Percentiles rank a stretch among this genome's conserved stretches.
phyloP scores from a whole-genome alignment of 192 early-diverging fungal species.

The Entomortierella chlamydospora region DNA sequence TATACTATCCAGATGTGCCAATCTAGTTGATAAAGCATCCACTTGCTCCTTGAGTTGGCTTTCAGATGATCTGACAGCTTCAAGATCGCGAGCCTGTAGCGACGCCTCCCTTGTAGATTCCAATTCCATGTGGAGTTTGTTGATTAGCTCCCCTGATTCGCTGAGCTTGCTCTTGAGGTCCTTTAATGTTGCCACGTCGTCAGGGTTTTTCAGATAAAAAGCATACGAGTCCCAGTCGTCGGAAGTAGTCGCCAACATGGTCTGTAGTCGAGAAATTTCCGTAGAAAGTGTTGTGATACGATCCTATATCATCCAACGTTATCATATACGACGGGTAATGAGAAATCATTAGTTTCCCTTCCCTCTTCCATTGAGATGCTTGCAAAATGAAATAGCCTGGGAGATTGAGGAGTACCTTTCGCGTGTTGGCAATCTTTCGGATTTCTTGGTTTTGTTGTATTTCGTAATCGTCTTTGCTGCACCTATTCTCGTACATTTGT shows the following conservation, averaged over 20 bases:
- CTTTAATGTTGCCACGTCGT: slow-evolving; percentile 57
- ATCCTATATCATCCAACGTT: slow-evolving; percentile 49
- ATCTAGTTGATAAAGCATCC: slow-evolving; percentile 49
- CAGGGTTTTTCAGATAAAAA: slow-evolving; percentile 55
- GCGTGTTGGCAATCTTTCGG: slow-evolving; percentile 55
- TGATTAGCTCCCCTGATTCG: slow-evolving; percentile 55
- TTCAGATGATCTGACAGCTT: slow-evolving; percentile 33
- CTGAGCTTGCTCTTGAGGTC: slow-evolving; percentile 63
- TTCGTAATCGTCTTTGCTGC: slow-evolving; percentile 48
- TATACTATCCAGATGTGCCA: slow-evolving; percentile 38
- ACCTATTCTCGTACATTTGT: slow-evolving; percentile 44
- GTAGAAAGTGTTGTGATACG: slow-evolving; percentile 68
- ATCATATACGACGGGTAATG: no score
- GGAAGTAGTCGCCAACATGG: slow-evolving; percentile 57
- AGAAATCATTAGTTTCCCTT: no score
- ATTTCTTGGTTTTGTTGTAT: slow-evolving; percentile 58
- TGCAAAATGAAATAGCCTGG: no score
- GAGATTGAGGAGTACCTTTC: slow-evolving; percentile 34
- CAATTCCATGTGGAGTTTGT: slow-evolving; percentile 12
- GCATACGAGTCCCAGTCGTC: slow-evolving; percentile 66
- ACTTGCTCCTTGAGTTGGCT: slow-evolving; percentile 58
- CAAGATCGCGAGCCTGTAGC: slow-evolving; percentile 12
- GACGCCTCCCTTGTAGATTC: slow-evolving; percentile 28
- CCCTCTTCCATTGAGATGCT: no score
- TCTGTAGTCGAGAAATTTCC: slow-evolving; percentile 68